Conservation (phyloP, 139 green algal genomes). For the Edaphochlamys debaryana region DNA sequence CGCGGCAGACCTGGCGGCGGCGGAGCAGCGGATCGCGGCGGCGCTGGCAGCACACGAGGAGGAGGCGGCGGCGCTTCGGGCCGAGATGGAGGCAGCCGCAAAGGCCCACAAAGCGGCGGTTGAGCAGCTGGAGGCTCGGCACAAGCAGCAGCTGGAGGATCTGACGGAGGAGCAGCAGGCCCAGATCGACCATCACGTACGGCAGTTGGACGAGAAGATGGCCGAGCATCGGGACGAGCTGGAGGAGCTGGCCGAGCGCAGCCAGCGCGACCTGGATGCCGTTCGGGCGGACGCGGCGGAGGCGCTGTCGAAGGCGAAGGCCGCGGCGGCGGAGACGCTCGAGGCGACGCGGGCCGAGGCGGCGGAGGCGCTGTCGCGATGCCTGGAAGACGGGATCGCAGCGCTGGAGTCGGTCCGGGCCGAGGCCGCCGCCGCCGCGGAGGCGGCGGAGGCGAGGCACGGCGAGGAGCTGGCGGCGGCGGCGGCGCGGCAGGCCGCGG, state of each 20-base stretch:
- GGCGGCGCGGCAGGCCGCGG: background rate
- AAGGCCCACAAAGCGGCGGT: background rate
- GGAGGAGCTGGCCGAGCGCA: background rate
- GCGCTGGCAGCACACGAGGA: background rate
- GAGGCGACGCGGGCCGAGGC: no score
- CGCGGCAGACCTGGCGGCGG: background rate
- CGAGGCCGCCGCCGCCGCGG: background rate
- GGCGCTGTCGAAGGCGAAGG: background rate
- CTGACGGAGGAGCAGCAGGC: conserved; percentile 25
- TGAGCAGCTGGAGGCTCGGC: background rate
- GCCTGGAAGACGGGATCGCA: background rate
- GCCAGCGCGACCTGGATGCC: background rate
- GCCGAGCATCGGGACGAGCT: conserved; percentile 2
- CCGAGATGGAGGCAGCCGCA: background rate
- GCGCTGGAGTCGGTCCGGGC: background rate
- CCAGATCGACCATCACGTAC: background rate
- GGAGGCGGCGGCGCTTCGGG: background rate
- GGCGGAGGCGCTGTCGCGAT: background rate
- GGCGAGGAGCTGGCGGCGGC: background rate
- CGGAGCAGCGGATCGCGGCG: background rate
- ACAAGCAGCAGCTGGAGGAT: background rate
- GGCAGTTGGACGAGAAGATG: conserved; percentile 2
- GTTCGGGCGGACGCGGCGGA: background rate
- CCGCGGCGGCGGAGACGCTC: background rate
- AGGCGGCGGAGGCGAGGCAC: background rate